These are phyloP conservation scores for Boletales sp. DNA, from an alignment of 768 basidiomycete species.

Conservation along the genomic window DNA sequence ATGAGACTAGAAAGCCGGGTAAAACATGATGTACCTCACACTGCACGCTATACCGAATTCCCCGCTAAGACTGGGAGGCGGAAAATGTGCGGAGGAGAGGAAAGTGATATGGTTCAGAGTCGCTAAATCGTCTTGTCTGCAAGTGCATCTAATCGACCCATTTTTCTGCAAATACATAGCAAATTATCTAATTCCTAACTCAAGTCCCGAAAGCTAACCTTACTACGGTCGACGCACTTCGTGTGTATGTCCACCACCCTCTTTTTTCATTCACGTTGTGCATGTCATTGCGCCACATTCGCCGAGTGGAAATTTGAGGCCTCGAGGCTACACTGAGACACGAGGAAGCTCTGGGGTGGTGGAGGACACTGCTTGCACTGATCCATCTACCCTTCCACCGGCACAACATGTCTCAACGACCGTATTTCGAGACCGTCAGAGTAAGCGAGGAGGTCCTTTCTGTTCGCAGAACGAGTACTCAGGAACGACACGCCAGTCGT, in stretches of 20 bases:
- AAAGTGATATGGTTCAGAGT: neutral
- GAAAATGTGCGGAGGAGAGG: constrained; percentile 5
- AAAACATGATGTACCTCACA: neutral
- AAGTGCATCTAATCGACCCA: constrained; percentile 10
- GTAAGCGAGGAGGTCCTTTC: constrained; percentile 32
- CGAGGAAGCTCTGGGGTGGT: constrained; percentile 12
- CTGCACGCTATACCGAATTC: too few relatives aligned
- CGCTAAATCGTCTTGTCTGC: neutral
- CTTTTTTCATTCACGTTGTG: constrained; percentile 16
- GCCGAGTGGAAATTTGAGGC: constrained; percentile 11
- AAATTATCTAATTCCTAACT: constrained; percentile 28
- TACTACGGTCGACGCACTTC: constrained; percentile 2
- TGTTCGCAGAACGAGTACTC: neutral
- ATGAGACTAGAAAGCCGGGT: neutral
- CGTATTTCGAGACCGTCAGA: constrained; percentile 68
- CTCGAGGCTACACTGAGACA: constrained; percentile 28
- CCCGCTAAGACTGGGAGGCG: neutral
- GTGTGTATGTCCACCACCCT: constrained; percentile 1
- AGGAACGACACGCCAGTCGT: constrained; percentile 54
- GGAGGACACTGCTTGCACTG: constrained; percentile 4
- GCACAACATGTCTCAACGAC: constrained; percentile 33
- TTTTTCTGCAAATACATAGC: neutral
- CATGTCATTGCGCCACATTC: constrained; percentile 21
- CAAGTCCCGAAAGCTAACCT: constrained; percentile 8
- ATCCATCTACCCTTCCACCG: constrained; percentile 3